Conservation (phyloP, 2,329 filamentous ascomycete species). For the Torrubiella hemipterigena region DNA sequence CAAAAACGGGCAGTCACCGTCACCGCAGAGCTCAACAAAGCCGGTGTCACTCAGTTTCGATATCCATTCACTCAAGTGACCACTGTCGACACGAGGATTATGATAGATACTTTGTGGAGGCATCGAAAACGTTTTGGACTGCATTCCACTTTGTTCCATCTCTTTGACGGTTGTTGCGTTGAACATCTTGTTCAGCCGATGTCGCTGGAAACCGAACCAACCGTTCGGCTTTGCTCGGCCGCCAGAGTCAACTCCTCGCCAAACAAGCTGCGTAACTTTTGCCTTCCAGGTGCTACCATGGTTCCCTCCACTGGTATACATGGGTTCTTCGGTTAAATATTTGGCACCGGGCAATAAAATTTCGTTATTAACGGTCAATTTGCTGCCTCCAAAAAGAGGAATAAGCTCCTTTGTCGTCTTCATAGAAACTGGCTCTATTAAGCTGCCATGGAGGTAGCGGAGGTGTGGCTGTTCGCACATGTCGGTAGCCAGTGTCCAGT, state of each 20-base stretch:
- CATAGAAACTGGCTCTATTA: constrained; percentile 41
- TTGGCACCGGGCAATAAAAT: constrained; percentile 53
- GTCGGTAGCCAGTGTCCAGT: constrained; percentile 46
- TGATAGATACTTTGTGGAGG: constrained; percentile 30
- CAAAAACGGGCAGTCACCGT: constrained; percentile 25
- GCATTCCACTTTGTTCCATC: constrained; percentile 28
- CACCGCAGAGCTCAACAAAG: constrained; percentile 29
- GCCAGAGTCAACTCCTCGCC: constrained; percentile 55
- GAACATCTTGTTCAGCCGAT: constrained; percentile 57
- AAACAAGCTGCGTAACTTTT: constrained; percentile 44
- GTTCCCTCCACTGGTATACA: constrained; percentile 43
- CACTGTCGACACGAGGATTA: constrained; percentile 7
- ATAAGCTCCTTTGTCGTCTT: constrained; percentile 41
- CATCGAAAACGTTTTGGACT: constrained; percentile 36
- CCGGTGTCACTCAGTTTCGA: constrained; percentile 26
- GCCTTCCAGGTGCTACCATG: constrained; percentile 45
- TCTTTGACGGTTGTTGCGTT: constrained; percentile 46
- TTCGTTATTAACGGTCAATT: constrained; percentile 50
- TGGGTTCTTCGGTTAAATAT: constrained; percentile 47
- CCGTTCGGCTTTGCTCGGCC: constrained; percentile 39
- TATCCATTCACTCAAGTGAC: constrained; percentile 12
- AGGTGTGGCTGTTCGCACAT: constrained; percentile 45
- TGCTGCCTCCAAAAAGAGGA: constrained; percentile 51
- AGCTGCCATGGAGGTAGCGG: constrained; percentile 40
- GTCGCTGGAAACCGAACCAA: constrained; percentile 60